Evolutionary conservation across 805 yeast genomes (phyloP).

Genomic region (Limtongia smithiae): DNA sequence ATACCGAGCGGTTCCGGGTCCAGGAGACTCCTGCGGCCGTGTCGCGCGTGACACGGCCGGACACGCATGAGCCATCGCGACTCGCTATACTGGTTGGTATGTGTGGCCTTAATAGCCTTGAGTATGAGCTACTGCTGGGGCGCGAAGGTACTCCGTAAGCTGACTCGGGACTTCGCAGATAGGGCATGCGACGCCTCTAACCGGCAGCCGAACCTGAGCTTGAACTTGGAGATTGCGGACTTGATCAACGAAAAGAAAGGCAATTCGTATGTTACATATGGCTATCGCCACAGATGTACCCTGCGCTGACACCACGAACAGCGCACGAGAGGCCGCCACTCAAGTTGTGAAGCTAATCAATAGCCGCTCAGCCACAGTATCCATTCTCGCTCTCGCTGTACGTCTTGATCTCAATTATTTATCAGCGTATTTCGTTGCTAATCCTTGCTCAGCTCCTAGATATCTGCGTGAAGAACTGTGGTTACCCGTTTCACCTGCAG

Average conservation of each 20-base stretch:
- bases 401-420: constrained; percentile 22
- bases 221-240: constrained; percentile 91
- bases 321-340: constrained; percentile 86
- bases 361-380: constrained; percentile 77
- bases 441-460: constrained; percentile 51
- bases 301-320: no score
- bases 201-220: constrained; percentile 79
- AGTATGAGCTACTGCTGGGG: no score
- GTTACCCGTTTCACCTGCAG: constrained; percentile 93
- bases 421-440: neutral
- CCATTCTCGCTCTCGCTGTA: constrained; percentile 75
- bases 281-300: no score
- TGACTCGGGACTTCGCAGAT: constrained; percentile 39
- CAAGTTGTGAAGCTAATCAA: constrained; percentile 79
- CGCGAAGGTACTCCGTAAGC: no score
- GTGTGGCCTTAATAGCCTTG: no score
- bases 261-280: constrained; percentile 45
- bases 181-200: constrained; percentile 85
- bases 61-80: constrained; percentile 29
- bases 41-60: constrained; percentile 6
- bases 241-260: constrained; percentile 91
- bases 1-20: constrained; percentile 36
- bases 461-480: constrained; percentile 93
- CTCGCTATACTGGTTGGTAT: constrained; percentile 33
- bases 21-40: constrained; percentile 20